Conservation (phyloP, 768 basidiomycete species). For the Ramaria rubella region DNA sequence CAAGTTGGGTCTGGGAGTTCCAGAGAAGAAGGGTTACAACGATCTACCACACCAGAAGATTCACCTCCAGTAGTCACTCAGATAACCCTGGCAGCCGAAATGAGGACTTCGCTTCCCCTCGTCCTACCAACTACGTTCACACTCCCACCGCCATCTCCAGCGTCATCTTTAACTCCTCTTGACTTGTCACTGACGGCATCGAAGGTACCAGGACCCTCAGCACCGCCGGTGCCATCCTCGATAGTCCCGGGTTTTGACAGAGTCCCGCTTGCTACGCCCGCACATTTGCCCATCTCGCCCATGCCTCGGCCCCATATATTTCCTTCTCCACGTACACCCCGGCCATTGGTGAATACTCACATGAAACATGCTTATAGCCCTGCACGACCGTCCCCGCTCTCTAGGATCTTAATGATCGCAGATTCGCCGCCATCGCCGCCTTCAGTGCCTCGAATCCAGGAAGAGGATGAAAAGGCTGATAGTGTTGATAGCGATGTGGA, state of each 20-base stretch:
- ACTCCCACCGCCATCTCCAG: conserved; percentile 71
- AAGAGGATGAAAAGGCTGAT: conserved; percentile 32
- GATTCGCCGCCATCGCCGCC: conserved; percentile 47
- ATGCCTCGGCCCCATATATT: conserved; percentile 20
- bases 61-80: conserved; percentile 38
- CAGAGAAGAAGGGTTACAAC: neutral
- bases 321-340: conserved; percentile 9
- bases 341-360: neutral
- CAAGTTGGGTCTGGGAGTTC: neutral
- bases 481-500: conserved; percentile 20
- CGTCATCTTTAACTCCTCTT: conserved; percentile 47
- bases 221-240: neutral
- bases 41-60: conserved; percentile 36
- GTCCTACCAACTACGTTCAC: conserved; percentile 66
- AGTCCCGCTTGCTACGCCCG: conserved; percentile 4
- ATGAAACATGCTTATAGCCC: conserved; percentile 83
- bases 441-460: conserved; percentile 10
- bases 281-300: conserved; percentile 2
- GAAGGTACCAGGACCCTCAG: neutral
- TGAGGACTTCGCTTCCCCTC: conserved; percentile 33
- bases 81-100: conserved; percentile 24
- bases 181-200: conserved; percentile 3
- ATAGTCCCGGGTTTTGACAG: neutral
- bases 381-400: conserved; percentile 71
- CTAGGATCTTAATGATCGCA: conserved; percentile 67